These are phyloP conservation scores for Scenedesmus sp. DNA, from an alignment of 163 green algal species.

Conservation along the genomic window DNA sequence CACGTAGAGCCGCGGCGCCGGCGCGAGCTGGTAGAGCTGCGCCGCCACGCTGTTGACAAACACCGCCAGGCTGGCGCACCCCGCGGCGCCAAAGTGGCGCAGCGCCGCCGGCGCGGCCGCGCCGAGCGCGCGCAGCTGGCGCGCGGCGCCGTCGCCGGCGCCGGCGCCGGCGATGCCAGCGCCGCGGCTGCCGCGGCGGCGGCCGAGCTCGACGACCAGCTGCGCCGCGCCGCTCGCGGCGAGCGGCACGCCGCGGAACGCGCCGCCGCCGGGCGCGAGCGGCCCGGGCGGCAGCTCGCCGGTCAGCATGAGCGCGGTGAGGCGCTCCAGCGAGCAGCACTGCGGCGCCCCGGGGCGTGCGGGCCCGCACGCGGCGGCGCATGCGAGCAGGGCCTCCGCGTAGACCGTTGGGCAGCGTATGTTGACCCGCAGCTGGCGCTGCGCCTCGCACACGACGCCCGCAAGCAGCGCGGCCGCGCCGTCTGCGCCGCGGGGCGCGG, in stretches of 20 bases:
- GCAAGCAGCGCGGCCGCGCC: conserved; percentile 13
- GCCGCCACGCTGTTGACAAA: neutral
- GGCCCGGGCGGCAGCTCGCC: neutral
- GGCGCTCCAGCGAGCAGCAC: neutral
- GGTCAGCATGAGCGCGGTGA: neutral
- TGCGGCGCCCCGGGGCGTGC: too few relatives aligned
- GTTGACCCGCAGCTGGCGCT: conserved; percentile 31
- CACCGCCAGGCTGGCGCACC: conserved; percentile 3
- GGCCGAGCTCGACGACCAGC: conserved; percentile 15
- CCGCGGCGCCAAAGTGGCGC: neutral
- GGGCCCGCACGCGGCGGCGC: too few relatives aligned
- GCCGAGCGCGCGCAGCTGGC: conserved; percentile 3
- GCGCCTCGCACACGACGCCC: neutral
- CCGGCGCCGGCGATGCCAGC: neutral
- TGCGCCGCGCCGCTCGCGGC: conserved; percentile 19
- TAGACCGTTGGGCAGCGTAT: conserved; percentile 9
- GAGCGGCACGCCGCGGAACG: neutral
- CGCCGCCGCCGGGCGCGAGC: neutral
- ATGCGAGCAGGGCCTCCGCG: neutral
- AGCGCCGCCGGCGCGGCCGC: neutral
- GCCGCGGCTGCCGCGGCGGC: neutral
- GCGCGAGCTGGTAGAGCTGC: conserved; percentile 3
- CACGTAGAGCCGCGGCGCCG: conserved; percentile 16
- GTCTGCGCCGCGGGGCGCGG: neutral
- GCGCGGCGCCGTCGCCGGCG: neutral